Conservation (phyloP, 2,329 filamentous ascomycete genomes). For the Pseudofabraea citricarpa region DNA sequence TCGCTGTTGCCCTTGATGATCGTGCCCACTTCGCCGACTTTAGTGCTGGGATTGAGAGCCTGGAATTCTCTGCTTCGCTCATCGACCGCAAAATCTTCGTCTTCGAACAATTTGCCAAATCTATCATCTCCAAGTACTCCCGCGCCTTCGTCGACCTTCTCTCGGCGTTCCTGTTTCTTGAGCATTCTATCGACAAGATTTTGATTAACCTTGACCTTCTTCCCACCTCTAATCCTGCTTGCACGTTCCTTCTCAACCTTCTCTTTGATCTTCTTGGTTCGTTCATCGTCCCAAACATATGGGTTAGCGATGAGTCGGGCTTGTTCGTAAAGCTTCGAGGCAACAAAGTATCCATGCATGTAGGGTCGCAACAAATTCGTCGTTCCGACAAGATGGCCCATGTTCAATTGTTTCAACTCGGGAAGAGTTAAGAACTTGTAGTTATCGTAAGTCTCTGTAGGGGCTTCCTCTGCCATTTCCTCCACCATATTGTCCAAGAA, state of each 20-base stretch:
- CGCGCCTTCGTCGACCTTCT: slow-evolving; percentile 51
- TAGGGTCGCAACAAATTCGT: slow-evolving; percentile 88
- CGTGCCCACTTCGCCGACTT: slow-evolving; percentile 26
- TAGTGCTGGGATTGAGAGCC: slow-evolving; percentile 83
- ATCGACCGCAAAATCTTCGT: slow-evolving; percentile 89
- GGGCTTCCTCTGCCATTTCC: slow-evolving; percentile 87
- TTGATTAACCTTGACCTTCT: slow-evolving; percentile 97
- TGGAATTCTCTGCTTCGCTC: slow-evolving; percentile 85
- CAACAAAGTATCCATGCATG: slow-evolving; percentile 99
- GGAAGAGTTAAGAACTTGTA: slow-evolving; percentile 95
- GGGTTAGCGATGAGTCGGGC: slow-evolving; percentile 90
- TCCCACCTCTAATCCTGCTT: slow-evolving; percentile 86
- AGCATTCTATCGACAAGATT: slow-evolving; percentile 70
- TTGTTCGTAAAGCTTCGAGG: slow-evolving; percentile 92
- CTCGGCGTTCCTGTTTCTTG: slow-evolving; percentile 58
- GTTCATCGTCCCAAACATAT: slow-evolving; percentile 88
- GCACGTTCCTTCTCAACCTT: slow-evolving; percentile 98
- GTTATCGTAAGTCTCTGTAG: slow-evolving; percentile 89
- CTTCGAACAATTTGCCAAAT: slow-evolving; percentile 85
- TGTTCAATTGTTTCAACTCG: slow-evolving; percentile 78
- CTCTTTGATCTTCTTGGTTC: slow-evolving; percentile 84
- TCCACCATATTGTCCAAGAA: slow-evolving; percentile 98
- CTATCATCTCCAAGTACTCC: slow-evolving; percentile 77
- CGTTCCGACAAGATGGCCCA: slow-evolving; percentile 85
- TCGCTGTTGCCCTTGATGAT: slow-evolving; percentile 31